Conservation (phyloP, 257 asterid species). For the Mitragyna speciosa region DNA sequence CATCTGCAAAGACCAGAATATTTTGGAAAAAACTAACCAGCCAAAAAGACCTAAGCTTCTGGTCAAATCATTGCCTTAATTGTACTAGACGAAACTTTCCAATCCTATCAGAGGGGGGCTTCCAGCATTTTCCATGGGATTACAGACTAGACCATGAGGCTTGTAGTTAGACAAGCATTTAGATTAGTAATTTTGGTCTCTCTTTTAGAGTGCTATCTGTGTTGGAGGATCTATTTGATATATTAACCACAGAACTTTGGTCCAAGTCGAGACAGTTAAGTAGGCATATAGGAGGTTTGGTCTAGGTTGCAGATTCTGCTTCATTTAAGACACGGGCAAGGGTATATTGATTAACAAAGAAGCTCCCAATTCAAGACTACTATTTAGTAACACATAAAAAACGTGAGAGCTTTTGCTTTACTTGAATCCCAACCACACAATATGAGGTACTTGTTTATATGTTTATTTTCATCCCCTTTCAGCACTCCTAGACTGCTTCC, state of each 20-base stretch:
- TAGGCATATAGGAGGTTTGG: background rate
- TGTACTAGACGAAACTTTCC: background rate
- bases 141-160: background rate
- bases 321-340: background rate
- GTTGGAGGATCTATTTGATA: background rate
- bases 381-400: background rate
- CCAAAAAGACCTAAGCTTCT: background rate
- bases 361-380: background rate
- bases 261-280: background rate
- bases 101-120: background rate
- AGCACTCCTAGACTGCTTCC: background rate
- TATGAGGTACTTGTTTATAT: background rate
- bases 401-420: background rate
- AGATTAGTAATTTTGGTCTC: background rate
- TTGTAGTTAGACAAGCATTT: background rate
- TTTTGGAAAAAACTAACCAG: background rate
- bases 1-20: background rate
- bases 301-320: background rate
- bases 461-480: background rate
- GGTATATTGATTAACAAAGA: background rate
- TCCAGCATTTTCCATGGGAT: background rate
- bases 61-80: background rate
- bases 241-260: background rate
- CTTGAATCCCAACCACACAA: background rate
- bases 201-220: background rate